Percentiles rank a stretch among this genome's conserved stretches.
Conservation (phyloP, 306 rosid genomes). For the Alnus glutinosa region DNA sequence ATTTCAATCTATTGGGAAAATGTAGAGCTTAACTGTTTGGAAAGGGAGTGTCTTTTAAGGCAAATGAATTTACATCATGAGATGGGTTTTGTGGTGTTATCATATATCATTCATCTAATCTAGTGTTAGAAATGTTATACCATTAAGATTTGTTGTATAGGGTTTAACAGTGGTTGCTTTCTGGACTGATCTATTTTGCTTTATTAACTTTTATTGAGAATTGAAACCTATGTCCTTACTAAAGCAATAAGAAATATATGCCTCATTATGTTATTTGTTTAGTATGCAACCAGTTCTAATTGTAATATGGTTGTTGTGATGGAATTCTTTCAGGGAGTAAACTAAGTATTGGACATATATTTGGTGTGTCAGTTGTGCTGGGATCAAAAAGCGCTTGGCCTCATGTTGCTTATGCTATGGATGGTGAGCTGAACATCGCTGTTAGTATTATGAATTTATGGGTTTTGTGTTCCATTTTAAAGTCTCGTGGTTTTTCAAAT, state of each 20-base stretch:
- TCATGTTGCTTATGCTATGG: conserved; percentile 54
- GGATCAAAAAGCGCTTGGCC: conserved; percentile 41
- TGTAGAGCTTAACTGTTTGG: background rate
- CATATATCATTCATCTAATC: background rate
- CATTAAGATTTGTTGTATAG: too few relatives aligned
- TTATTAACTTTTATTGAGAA: background rate
- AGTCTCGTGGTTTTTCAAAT: background rate
- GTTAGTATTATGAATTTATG: conserved; percentile 32
- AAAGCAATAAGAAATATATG: background rate
- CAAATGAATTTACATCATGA: background rate
- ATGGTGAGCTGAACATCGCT: conserved; percentile 54
- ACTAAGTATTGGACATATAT: conserved; percentile 38
- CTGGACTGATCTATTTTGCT: background rate
- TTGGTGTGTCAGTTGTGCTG: conserved; percentile 50
- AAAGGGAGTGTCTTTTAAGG: background rate
- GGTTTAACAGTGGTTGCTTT: background rate
- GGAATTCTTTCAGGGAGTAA: conserved; percentile 45
- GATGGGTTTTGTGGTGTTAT: background rate
- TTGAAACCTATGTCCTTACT: background rate
- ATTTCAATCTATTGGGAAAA: background rate
- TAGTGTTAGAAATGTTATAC: conserved; percentile 9
- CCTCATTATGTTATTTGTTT: background rate
- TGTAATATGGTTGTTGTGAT: background rate
- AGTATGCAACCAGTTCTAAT: background rate
- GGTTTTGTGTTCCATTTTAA: conserved; percentile 10